Base-by-base conservation (phyloP, 2,329 filamentous ascomycete genomes). In the Cordyceps cateniannulata region DNA sequence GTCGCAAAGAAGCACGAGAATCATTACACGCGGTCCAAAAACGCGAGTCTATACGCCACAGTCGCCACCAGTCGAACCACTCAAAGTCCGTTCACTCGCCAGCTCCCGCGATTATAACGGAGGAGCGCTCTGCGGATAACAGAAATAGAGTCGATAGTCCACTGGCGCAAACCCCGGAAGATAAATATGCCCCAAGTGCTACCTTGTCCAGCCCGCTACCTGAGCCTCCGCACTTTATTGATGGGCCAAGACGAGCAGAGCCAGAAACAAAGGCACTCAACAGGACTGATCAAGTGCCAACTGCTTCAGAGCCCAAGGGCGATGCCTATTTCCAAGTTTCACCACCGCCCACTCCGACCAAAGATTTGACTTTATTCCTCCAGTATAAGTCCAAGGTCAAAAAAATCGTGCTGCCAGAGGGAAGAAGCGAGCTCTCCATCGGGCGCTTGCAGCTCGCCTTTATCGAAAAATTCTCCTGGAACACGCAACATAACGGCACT, bases 401-500 rank as follows among this genome's bases (percentile, higher is more conserved):
- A 76, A 98, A 98, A 72, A 96, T 96, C 71, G 86, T 96, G 18
- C 82, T 98, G 38, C 78, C 90, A 0, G 92, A 96, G 71, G 93
- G 93, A 1, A 87, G 88, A 66, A 86, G 87, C 35, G 91, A 93
- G 64, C 80, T 99, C 12, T 93, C 91, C 3, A 88, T 97, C 62
- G 92, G 92, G 1, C 85, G 93, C 25, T 75, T 99, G 62, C 93
- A 99, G 72, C 82, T 99, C 29, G 93, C 95, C 1, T 99, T 99
- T 68, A 99, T 99, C 67, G 95, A 99, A 67, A 99, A 97, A 72
- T 99, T 99, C 71, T 95, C 93, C 0, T 99, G 96, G 93, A 98
- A 96, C 68, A 97, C 93, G 1, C 93, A 98, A 67, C 89, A 91
- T 63, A 96, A 97, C 68, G 95, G 95, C 8, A 85, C 86, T 16